These are phyloP conservation scores for Gentiana macrophylla DNA, from an alignment of 257 asterid genomes.

Conservation along the genomic window DNA sequence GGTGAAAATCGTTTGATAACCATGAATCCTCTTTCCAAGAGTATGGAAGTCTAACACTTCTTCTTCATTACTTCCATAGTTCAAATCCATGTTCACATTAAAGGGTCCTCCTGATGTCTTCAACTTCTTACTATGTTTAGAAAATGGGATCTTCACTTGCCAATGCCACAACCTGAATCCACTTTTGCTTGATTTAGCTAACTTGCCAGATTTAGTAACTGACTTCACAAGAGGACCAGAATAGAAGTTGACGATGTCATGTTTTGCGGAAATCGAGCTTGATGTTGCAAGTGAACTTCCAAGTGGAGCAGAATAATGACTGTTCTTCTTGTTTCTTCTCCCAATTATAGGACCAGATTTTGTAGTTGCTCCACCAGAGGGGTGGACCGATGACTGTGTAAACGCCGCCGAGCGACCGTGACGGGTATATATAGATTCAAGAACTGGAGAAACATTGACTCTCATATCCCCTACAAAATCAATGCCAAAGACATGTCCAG, in stretches of 20 bases:
- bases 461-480: constrained; percentile 31
- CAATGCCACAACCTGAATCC: constrained; percentile 39
- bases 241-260: constrained; percentile 27
- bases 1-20: constrained; percentile 16
- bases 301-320: constrained; percentile 54
- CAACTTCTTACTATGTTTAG: constrained; percentile 16
- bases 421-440: constrained; percentile 33
- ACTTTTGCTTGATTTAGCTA: constrained; percentile 32
- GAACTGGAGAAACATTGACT: constrained; percentile 31
- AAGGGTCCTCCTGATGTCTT: constrained; percentile 25
- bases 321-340: constrained; percentile 22
- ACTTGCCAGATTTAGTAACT: constrained; percentile 36
- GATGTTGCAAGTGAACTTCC: constrained; percentile 31
- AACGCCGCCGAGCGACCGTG: constrained; percentile 53
- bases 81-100: constrained; percentile 15
- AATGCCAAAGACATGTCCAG: constrained; percentile 69
- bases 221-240: constrained; percentile 61
- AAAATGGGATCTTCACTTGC: constrained; percentile 25
- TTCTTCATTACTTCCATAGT: constrained; percentile 14
- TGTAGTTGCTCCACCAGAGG: too few relatives aligned
- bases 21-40: constrained; percentile 22
- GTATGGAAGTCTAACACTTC: constrained; percentile 11
- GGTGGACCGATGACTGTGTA: constrained; percentile 69
- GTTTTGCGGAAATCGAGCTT: constrained; percentile 29
- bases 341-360: constrained; percentile 50